Base-by-base conservation (phyloP, 495 filamentous ascomycete species). In the Aspergillus olivimuriae region DNA sequence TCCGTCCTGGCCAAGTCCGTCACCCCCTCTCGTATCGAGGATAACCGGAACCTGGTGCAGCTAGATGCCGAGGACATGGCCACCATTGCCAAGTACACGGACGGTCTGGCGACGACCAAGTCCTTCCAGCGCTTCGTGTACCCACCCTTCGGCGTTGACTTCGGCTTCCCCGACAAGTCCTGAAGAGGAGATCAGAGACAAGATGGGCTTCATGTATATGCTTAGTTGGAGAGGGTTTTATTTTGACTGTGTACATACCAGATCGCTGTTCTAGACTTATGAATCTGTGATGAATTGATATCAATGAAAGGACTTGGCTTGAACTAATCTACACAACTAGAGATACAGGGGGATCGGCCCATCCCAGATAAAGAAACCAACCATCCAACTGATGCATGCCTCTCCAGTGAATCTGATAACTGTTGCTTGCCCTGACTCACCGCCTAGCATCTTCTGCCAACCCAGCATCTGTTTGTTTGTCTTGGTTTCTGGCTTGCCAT, bases 1-100 rank as follows among this genome's bases (percentile, higher is more conserved):
- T 85, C 82, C 8, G 86, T 90, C 11, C 74, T 92, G 19, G 77
- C 85, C 53, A 92, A 92, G 66, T 90, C 86, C 0, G 81, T 87
- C 7, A 88, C 77, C 4, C 80, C 82, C 9, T 73, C 77, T 39
- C 75, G 85, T 36, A 90, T 90, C 62, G 78, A 82, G 60, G 76
- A 78, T 46, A 92, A 92, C 65, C 63, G 75, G 58, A 73, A 83
- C 39, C 63, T 88, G 46, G 70, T 87, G 55, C 66, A 81, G 26
- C 76, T 89, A 23, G 82, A 86, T 41, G 69, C 65, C 3, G 69
- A 74, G 14, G 86, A 90, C 36, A 56, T 87, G 58, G 76, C 77
- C 52, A 70, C 76, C 34, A 76, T 90, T 31, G 64, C 74, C 35
- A 73, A 76, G 46, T 82, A 81, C 61, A 76, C 76, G 5, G 65